A percentile compares a stretch with the other conserved stretches of the same genome.
Conservation (phyloP, 352 stramenopile genomes). For the Phytophthora constricta region DNA sequence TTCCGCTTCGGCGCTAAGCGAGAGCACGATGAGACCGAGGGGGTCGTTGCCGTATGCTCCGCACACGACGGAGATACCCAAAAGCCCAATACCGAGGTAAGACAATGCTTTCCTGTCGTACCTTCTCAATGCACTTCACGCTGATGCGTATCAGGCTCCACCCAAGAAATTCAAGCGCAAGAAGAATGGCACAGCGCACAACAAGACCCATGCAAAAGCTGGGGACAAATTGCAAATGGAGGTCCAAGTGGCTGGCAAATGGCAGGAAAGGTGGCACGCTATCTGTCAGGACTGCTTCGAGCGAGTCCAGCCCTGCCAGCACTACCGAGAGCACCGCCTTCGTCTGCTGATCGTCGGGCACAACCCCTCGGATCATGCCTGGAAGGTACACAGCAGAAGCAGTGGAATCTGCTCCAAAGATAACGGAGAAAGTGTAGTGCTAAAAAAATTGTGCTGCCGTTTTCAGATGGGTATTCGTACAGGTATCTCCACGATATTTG, state of each 20-base stretch:
- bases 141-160: not conserved
- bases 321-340: slow-evolving; percentile 70
- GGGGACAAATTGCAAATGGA: slow-evolving; percentile 6
- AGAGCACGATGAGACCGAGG: slow-evolving; percentile 20
- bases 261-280: slow-evolving; percentile 84
- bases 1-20: slow-evolving; percentile 74
- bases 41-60: not conserved
- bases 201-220: too few species aligned
- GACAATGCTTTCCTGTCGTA: not conserved
- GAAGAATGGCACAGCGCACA: too few species aligned
- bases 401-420: too few species aligned
- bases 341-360: slow-evolving; percentile 88
- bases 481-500: too few species aligned
- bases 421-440: too few species aligned
- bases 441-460: slow-evolving; percentile 12
- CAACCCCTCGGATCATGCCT: slow-evolving; percentile 92
- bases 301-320: slow-evolving; percentile 48
- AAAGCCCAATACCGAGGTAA: not conserved
- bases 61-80: not conserved
- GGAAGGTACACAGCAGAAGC: too few species aligned
- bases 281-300: slow-evolving; percentile 83
- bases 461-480: slow-evolving; percentile 64
- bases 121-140: not conserved
- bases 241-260: slow-evolving; percentile 46
- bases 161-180: slow-evolving; percentile 19